These are phyloP conservation scores for Alternaria brassicicola DNA, from an alignment of 2,329 filamentous ascomycete species.

Conservation along the genomic window DNA sequence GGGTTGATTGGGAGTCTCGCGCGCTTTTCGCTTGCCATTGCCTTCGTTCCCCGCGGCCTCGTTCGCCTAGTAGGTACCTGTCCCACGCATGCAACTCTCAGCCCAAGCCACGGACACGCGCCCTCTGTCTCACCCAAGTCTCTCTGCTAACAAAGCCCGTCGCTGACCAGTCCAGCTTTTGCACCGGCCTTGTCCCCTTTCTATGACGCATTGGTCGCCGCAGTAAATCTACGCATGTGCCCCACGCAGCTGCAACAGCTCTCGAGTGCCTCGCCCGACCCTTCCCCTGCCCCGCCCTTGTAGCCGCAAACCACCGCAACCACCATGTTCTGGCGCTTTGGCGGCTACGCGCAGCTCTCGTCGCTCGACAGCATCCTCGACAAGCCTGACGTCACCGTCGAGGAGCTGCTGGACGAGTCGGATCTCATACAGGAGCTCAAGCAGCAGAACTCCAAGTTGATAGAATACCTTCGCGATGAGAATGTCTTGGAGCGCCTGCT, in stretches of 20 bases:
- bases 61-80: conserved; percentile 30
- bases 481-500: conserved; percentile 82
- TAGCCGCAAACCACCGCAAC: conserved; percentile 33
- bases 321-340: conserved; percentile 99
- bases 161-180: conserved; percentile 13
- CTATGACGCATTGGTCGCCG: conserved; percentile 25
- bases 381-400: conserved; percentile 90
- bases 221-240: conserved; percentile 28
- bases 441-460: conserved; percentile 95
- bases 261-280: conserved; percentile 35
- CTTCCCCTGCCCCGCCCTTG: conserved; percentile 36
- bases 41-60: conserved; percentile 11
- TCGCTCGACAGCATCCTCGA: conserved; percentile 96
- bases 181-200: conserved; percentile 15
- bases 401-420: conserved; percentile 94
- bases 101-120: conserved; percentile 21
- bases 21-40: conserved; percentile 22
- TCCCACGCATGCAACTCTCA: conserved; percentile 22
- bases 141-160: conserved; percentile 15
- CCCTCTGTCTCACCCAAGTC: conserved; percentile 17
- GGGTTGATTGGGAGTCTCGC: conserved; percentile 17
- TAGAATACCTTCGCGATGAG: conserved; percentile 92
- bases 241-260: conserved; percentile 29
- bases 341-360: conserved; percentile 96
- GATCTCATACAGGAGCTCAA: conserved; percentile 98